These are phyloP conservation scores for Lactarius deliciosus DNA, from an alignment of 768 basidiomycete genomes.

Conservation along the genomic window DNA sequence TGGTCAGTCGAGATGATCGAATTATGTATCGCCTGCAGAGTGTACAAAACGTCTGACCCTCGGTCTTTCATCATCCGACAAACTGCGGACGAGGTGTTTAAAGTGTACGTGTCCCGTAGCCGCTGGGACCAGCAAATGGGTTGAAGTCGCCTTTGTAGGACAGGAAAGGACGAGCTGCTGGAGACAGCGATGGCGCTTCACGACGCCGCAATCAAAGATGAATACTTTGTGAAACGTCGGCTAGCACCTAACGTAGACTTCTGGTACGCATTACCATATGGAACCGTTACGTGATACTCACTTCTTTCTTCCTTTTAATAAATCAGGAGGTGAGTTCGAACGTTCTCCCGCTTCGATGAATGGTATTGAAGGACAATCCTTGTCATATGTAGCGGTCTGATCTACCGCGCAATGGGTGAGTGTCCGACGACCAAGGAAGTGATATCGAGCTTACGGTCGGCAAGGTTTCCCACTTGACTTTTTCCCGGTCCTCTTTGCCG, in stretches of 20 bases:
- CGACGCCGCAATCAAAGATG: slow-evolving; percentile 86
- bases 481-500: slow-evolving; percentile 91
- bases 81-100: slow-evolving; percentile 90
- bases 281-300: slow-evolving; percentile 6
- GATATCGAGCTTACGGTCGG: slow-evolving; percentile 16
- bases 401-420: slow-evolving; percentile 90
- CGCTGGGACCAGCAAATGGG: background rate
- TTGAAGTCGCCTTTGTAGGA: slow-evolving; percentile 44
- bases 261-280: slow-evolving; percentile 51
- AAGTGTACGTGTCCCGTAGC: slow-evolving; percentile 54
- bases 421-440: slow-evolving; percentile 13
- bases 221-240: slow-evolving; percentile 80
- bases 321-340: slow-evolving; percentile 49
- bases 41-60: slow-evolving; percentile 88
- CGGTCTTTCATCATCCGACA: slow-evolving; percentile 88
- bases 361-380: background rate
- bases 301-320: background rate
- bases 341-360: too few species aligned
- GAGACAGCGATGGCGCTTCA: slow-evolving; percentile 89
- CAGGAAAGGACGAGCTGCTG: slow-evolving; percentile 79
- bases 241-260: slow-evolving; percentile 92
- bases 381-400: slow-evolving; percentile 59
- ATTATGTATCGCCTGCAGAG: slow-evolving; percentile 36
- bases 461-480: slow-evolving; percentile 90
- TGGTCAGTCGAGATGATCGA: background rate